Conservation (phyloP, 306 rosid genomes). For the Medicago lupulina region DNA sequence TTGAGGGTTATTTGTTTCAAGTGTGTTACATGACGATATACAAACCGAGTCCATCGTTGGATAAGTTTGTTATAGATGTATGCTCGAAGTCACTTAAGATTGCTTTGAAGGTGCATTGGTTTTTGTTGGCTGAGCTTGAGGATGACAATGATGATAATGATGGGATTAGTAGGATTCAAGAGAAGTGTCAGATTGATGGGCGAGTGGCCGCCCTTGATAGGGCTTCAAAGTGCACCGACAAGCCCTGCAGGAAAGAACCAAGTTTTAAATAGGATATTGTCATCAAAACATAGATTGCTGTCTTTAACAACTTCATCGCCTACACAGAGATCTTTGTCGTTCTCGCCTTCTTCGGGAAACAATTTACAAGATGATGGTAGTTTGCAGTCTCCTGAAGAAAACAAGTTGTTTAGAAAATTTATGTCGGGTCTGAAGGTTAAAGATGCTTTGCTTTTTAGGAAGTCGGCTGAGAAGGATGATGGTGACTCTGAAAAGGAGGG, state of each 20-base stretch:
- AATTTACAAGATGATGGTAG: constrained; percentile 65
- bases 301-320: constrained; percentile 77
- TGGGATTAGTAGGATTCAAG: constrained; percentile 88
- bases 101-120: constrained; percentile 96
- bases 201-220: constrained; percentile 78
- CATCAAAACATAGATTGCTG: constrained; percentile 79
- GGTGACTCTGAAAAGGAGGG: constrained; percentile 85
- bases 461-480: constrained; percentile 79
- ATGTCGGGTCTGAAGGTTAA: constrained; percentile 83
- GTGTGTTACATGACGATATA: constrained; percentile 96
- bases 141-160: constrained; percentile 89
- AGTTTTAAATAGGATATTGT: constrained; percentile 72
- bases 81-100: constrained; percentile 92
- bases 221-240: constrained; percentile 51
- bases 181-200: constrained; percentile 92
- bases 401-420: constrained; percentile 78
- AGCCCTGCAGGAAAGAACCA: constrained; percentile 74
- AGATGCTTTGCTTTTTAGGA: constrained; percentile 86
- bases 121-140: constrained; percentile 88
- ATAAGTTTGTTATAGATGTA: constrained; percentile 91
- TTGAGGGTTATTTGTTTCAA: constrained; percentile 96
- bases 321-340: constrained; percentile 62
- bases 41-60: constrained; percentile 93
- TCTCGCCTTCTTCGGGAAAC: constrained; percentile 66
- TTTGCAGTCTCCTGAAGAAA: constrained; percentile 71